Conservation (phyloP, 306 rosid genomes). For the Cicer arietinum region DNA sequence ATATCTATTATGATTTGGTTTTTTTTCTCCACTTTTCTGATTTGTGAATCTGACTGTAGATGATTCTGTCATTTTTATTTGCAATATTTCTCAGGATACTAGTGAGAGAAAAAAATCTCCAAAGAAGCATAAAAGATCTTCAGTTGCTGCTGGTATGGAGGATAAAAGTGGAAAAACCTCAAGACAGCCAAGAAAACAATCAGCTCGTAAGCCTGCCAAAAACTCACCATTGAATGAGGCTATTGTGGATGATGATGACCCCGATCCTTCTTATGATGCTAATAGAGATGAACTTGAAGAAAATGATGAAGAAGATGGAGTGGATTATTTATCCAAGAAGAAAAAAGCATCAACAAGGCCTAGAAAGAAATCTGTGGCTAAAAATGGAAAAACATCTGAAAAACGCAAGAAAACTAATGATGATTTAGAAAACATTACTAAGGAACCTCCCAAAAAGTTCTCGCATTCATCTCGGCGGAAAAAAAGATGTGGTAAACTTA, state of each 20-base stretch:
- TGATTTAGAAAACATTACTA: slow-evolving; percentile 46
- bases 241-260: slow-evolving; percentile 43
- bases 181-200: slow-evolving; percentile 58
- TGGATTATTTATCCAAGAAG: slow-evolving; percentile 50
- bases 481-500: slow-evolving; percentile 66
- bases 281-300: slow-evolving; percentile 51
- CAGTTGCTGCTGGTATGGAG: slow-evolving; percentile 42
- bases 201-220: slow-evolving; percentile 48
- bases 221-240: slow-evolving; percentile 44
- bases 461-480: slow-evolving; percentile 76
- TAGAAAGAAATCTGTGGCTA: slow-evolving; percentile 59
- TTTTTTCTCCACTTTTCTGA: slow-evolving; percentile 2
- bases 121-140: slow-evolving; percentile 46
- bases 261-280: slow-evolving; percentile 53
- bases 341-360: slow-evolving; percentile 52
- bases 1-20: slow-evolving; percentile 15
- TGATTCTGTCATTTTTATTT: slow-evolving; percentile 35
- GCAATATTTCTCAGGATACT: slow-evolving; percentile 49
- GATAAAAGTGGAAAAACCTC: slow-evolving; percentile 51
- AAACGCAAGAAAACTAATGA: slow-evolving; percentile 56
- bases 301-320: slow-evolving; percentile 50
- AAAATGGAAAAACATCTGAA: slow-evolving; percentile 57
- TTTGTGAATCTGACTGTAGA: slow-evolving; percentile 32
- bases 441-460: slow-evolving; percentile 69
- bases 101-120: slow-evolving; percentile 39